Conservation (phyloP, 2,329 filamentous ascomycete genomes). For the Apiospora pterosperma region DNA sequence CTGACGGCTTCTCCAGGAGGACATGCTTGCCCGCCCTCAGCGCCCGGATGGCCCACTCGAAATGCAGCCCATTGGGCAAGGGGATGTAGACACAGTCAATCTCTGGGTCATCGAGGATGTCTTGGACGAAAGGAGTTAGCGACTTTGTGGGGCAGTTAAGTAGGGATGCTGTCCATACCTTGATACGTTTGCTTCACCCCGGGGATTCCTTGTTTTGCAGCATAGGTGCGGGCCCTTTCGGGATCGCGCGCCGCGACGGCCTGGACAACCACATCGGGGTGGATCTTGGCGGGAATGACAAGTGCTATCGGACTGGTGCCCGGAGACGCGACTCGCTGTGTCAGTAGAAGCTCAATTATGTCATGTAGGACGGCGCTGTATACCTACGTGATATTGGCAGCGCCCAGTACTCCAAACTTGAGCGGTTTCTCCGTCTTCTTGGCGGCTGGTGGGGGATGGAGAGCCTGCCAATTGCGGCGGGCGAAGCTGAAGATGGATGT, state of each 20-base stretch:
- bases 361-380: no score
- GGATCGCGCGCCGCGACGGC: constrained; percentile 50
- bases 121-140: no score
- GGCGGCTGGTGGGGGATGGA: constrained; percentile 14
- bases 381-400: constrained; percentile 37
- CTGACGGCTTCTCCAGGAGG: constrained; percentile 51
- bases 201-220: constrained; percentile 48
- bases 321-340: no score
- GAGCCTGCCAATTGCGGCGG: constrained; percentile 20
- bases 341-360: no score
- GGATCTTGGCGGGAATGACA: constrained; percentile 46
- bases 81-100: constrained; percentile 51
- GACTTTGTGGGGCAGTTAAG: background rate
- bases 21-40: constrained; percentile 51
- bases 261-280: constrained; percentile 50
- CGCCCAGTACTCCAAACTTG: constrained; percentile 39
- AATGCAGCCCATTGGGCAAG: constrained; percentile 39
- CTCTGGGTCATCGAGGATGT: constrained; percentile 34
- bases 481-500: constrained; percentile 15
- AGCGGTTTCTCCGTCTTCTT: constrained; percentile 22
- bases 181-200: constrained; percentile 47
- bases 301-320: constrained; percentile 39
- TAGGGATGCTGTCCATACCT: constrained; percentile 30
- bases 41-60: constrained; percentile 45
- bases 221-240: constrained; percentile 43